These are phyloP conservation scores for Leccinum pellstonianum DNA, from an alignment of 768 basidiomycete genomes.

Conservation along the genomic window DNA sequence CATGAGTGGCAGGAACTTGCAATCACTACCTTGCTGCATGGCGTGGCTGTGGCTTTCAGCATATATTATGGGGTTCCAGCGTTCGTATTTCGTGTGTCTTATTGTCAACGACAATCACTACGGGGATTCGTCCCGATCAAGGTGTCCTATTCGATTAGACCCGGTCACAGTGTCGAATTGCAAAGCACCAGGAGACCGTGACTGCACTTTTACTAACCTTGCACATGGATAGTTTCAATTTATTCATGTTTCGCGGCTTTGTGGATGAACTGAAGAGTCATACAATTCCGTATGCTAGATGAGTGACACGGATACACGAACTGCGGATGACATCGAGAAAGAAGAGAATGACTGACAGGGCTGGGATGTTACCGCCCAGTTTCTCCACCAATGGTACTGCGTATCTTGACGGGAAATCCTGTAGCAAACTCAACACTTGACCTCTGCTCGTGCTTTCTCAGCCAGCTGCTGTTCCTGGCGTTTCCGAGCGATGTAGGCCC, in stretches of 20 bases:
- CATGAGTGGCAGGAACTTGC: background rate
- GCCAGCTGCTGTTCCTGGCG: too few relatives aligned
- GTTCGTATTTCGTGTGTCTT: too few relatives aligned
- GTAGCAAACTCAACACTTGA: too few relatives aligned
- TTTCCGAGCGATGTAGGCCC: too few relatives aligned
- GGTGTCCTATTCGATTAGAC: background rate
- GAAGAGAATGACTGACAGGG: background rate
- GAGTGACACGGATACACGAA: background rate
- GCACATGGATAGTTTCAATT: background rate
- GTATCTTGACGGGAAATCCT: background rate
- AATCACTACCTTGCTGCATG: background rate
- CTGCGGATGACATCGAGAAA: background rate
- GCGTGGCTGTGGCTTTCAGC: too few relatives aligned
- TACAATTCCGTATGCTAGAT: background rate
- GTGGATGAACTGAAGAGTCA: background rate
- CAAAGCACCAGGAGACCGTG: background rate
- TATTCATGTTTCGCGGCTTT: background rate
- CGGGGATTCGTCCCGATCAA: background rate
- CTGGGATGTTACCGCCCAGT: background rate
- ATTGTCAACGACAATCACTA: background rate
- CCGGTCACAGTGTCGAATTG: background rate
- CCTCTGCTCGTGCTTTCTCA: too few relatives aligned
- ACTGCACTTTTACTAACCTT: background rate
- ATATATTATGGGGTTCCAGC: too few relatives aligned
- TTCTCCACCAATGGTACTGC: background rate